phyloP scores from a whole-genome alignment of 2,329 filamentous ascomycete genomes.

The Hypoxylon sp. region DNA sequence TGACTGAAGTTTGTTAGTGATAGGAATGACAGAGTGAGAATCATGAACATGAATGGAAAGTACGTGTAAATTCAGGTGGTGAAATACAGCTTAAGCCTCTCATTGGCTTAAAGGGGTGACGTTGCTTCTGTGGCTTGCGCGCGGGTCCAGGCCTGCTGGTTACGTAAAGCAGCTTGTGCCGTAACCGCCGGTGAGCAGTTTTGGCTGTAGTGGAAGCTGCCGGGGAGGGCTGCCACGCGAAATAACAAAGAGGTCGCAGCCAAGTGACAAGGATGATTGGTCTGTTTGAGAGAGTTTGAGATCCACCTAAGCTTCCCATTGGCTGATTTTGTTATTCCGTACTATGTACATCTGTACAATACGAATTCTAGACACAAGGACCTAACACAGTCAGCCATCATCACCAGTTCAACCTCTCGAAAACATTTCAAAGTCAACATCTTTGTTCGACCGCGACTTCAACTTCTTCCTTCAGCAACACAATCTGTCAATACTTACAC shows the following conservation, averaged over 20 bases:
- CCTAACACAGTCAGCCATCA: slow-evolving; percentile 20
- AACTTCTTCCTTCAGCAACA: neutral
- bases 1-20: no score
- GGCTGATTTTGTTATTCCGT: no score
- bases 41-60: no score
- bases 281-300: slow-evolving; percentile 2
- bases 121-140: slow-evolving; percentile 29
- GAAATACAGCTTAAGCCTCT: no score
- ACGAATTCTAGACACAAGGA: slow-evolving; percentile 23
- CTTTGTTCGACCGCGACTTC: slow-evolving; percentile 12
- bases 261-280: slow-evolving; percentile 3
- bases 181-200: slow-evolving; percentile 2
- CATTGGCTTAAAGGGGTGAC: slow-evolving; percentile 25
- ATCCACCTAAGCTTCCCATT: slow-evolving; percentile 33
- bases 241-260: neutral
- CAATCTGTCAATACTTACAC: neutral
- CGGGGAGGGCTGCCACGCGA: slow-evolving; percentile 19
- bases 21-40: no score
- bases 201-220: slow-evolving; percentile 4
- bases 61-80: no score
- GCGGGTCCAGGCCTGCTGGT: neutral
- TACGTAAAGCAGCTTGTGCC: slow-evolving; percentile 19
- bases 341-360: slow-evolving; percentile 36
- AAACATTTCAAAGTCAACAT: slow-evolving; percentile 28
- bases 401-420: slow-evolving; percentile 29